Percentiles rank a stretch among this genome's conserved stretches.
phyloP scores from a whole-genome alignment of 1,284 basidiomycete species.

The Papiliotrema fonsecae region DNA sequence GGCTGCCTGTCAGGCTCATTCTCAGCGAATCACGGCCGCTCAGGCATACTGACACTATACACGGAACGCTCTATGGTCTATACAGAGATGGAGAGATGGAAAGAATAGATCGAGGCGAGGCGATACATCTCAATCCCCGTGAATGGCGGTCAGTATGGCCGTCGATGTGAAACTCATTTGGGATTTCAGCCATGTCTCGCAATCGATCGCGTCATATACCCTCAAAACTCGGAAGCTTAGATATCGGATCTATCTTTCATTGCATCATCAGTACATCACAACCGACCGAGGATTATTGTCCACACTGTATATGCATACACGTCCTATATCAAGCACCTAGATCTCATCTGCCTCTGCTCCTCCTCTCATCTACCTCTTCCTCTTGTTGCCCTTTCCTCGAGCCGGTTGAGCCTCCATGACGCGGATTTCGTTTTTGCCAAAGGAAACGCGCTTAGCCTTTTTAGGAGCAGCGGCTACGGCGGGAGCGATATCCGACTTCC shows the following conservation, averaged over 20 bases:
- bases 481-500: constrained; percentile 2
- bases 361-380: too few species aligned
- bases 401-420: neutral
- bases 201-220: too few species aligned
- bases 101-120: neutral
- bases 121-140: neutral
- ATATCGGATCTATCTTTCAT: too few species aligned
- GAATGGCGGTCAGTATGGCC: too few species aligned
- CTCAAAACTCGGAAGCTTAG: too few species aligned
- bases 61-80: neutral
- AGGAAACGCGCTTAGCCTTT: constrained; percentile 30
- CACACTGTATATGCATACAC: too few species aligned
- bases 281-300: too few species aligned
- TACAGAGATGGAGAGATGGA: neutral
- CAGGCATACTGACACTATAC: neutral
- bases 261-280: too few species aligned
- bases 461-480: constrained; percentile 10
- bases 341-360: too few species aligned
- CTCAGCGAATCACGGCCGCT: constrained; percentile 1
- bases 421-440: constrained; percentile 14
- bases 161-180: too few species aligned
- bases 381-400: constrained; percentile 5
- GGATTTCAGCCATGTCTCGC: too few species aligned
- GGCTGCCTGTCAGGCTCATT: neutral
- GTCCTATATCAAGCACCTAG: too few species aligned